Percentiles rank a stretch among this genome's conserved stretches.
Conservation (phyloP, 2,329 filamentous ascomycete species). For the Annulohypoxylon truncatum region DNA sequence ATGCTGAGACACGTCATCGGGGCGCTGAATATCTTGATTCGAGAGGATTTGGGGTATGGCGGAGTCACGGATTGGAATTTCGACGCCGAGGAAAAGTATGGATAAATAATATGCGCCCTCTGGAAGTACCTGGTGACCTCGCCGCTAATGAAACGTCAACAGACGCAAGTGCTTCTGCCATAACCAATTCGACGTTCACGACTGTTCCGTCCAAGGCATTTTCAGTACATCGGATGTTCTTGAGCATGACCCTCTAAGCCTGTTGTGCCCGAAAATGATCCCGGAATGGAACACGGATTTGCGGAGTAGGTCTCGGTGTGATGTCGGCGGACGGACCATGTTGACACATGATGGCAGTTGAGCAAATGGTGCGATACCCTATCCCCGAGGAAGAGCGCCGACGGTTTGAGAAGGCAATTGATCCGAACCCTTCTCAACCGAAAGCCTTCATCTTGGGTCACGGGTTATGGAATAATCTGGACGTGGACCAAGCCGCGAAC, state of each 20-base stretch:
- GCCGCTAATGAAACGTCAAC: constrained; percentile 16
- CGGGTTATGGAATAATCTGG: constrained; percentile 61
- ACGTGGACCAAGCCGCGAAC: constrained; percentile 54
- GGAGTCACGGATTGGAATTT: constrained; percentile 64
- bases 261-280: constrained; percentile 54
- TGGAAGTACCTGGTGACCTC: not conserved
- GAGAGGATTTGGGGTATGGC: constrained; percentile 60
- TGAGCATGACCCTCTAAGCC: constrained; percentile 55
- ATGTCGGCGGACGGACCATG: not conserved
- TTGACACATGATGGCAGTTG: constrained; percentile 47
- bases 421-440: constrained; percentile 46
- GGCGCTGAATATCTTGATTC: constrained; percentile 58
- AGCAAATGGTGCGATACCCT: constrained; percentile 58
- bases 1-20: constrained; percentile 62
- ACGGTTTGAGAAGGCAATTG: constrained; percentile 53
- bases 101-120: not conserved
- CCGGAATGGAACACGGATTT: constrained; percentile 45
- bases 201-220: constrained; percentile 62
- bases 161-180: constrained; percentile 61
- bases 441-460: constrained; percentile 60
- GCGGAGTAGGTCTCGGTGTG: constrained; percentile 40
- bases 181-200: constrained; percentile 60
- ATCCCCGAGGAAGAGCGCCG: constrained; percentile 55
- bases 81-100: constrained; percentile 55
- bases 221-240: constrained; percentile 59